Evolutionary conservation across 2,329 filamentous ascomycete genomes (phyloP).

Genomic region (Colletotrichum lindemuthianum): DNA sequence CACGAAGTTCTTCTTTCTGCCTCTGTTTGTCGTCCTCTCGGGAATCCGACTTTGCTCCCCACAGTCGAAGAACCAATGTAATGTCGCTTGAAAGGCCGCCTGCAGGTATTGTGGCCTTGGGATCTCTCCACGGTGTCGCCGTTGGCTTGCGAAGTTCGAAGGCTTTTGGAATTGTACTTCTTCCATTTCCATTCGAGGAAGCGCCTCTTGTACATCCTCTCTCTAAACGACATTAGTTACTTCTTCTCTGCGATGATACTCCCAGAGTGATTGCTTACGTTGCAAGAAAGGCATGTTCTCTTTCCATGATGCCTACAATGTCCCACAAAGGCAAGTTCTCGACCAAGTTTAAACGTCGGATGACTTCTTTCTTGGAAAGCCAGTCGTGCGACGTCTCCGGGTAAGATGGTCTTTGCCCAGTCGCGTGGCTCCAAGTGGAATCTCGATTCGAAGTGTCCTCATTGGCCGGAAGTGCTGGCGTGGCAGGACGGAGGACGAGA

Average conservation of each 20-base stretch:
- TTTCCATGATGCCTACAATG: background rate
- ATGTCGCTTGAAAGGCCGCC: background rate
- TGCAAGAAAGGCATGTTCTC: background rate
- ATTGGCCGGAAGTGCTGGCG: no score
- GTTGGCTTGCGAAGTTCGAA: background rate
- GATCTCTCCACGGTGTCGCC: background rate
- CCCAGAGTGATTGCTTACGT: constrained; percentile 1
- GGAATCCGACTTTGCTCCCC: background rate
- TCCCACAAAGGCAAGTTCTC: background rate
- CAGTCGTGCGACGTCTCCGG: background rate
- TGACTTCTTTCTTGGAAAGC: background rate
- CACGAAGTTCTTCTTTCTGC: no score
- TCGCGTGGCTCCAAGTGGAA: no score
- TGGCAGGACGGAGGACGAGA: no score
- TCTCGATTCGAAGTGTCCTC: no score
- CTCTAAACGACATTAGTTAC: background rate
- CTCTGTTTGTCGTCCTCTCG: background rate
- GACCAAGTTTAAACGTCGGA: background rate
- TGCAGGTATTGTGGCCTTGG: background rate
- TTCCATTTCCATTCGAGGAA: constrained; percentile 2
- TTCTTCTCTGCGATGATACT: background rate
- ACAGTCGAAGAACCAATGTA: no score
- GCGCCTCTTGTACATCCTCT: constrained; percentile 3
- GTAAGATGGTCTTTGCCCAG: background rate
- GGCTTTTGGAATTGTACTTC: constrained; percentile 1